Conservation (phyloP, 192 early-diverging fungal genomes). For the Jimgerdemannia flammicorona region DNA sequence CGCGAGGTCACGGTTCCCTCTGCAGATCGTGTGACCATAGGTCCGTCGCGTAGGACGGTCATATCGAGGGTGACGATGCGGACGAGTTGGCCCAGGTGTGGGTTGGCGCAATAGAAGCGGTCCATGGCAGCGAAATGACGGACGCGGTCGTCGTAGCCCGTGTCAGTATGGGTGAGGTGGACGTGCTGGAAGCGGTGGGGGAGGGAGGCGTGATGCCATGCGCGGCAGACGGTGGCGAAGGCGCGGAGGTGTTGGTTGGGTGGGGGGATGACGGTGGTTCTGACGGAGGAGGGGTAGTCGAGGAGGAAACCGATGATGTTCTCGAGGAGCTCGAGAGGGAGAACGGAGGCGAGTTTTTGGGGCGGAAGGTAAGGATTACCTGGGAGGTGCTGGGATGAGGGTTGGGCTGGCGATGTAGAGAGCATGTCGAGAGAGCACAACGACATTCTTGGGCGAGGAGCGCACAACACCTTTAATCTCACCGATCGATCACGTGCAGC, state of each 20-base stretch:
- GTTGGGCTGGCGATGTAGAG: too few species aligned
- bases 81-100: background rate
- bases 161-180: background rate
- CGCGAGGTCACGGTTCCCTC: background rate
- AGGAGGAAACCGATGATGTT: background rate
- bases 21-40: background rate
- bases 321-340: background rate
- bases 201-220: background rate
- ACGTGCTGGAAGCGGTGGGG: background rate
- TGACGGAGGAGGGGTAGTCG: background rate
- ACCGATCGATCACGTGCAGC: too few species aligned
- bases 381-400: too few species aligned
- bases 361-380: too few species aligned
- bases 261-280: background rate
- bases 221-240: background rate
- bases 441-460: too few species aligned
- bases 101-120: background rate
- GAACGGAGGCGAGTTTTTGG: too few species aligned
- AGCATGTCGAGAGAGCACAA: too few species aligned
- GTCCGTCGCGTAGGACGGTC: background rate
- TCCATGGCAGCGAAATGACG: background rate
- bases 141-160: background rate
- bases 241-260: background rate
- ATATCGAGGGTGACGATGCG: background rate
- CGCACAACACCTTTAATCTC: too few species aligned